phyloP scores from a whole-genome alignment of 768 basidiomycete species.

The Suillus tomentosus region DNA sequence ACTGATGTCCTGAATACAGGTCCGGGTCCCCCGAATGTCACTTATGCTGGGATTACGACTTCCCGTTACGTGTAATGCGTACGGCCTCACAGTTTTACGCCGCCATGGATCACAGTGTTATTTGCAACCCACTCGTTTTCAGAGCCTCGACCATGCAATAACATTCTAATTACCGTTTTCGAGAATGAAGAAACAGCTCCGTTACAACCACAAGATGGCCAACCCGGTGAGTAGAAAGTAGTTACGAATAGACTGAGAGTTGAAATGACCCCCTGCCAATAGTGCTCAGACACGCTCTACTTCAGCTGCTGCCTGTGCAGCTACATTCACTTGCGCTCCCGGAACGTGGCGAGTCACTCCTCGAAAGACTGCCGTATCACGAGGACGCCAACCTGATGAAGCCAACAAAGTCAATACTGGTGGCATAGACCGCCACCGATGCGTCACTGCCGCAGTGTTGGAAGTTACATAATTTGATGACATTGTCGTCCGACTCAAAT shows the following conservation, averaged over 20 bases:
- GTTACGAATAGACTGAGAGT: constrained; percentile 9
- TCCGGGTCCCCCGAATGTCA: background rate
- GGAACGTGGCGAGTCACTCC: constrained; percentile 75
- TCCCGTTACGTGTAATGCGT: background rate
- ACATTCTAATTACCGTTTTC: constrained; percentile 75
- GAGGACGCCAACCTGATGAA: constrained; percentile 73
- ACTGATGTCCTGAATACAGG: constrained; percentile 3
- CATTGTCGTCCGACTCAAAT: no score
- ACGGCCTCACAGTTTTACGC: background rate
- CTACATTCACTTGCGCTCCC: constrained; percentile 51
- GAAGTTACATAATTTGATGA: constrained; percentile 51
- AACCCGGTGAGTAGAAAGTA: constrained; percentile 63
- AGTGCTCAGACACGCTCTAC: constrained; percentile 93
- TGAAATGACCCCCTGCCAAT: constrained; percentile 12
- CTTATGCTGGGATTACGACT: background rate
- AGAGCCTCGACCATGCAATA: constrained; percentile 81
- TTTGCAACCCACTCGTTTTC: constrained; percentile 12
- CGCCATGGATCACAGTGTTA: background rate
- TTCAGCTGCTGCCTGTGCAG: constrained; percentile 75
- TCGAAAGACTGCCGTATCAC: constrained; percentile 66
- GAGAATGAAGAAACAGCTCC: constrained; percentile 46
- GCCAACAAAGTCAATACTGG: constrained; percentile 83
- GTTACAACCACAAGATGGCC: constrained; percentile 93
- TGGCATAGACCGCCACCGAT: constrained; percentile 95
- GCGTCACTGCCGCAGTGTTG: constrained; percentile 87